Percentiles rank a stretch among this genome's conserved stretches.
Conservation (phyloP, 176 grass and related monocot species). For the Cocos nucifera region DNA sequence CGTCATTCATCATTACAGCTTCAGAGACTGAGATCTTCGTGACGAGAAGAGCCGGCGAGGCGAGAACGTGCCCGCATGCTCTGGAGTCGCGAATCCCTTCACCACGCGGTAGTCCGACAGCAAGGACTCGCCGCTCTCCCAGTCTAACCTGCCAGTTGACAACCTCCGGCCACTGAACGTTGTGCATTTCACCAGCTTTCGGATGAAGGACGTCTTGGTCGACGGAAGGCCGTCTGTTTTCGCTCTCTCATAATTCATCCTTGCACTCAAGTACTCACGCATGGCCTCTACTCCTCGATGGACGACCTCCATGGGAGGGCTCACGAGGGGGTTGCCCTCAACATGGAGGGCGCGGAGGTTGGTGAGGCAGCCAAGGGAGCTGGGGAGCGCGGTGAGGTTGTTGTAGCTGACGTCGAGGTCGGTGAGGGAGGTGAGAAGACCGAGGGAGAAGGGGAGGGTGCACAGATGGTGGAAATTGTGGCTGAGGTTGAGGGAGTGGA, state of each 20-base stretch:
- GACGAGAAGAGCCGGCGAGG: slow-evolving; percentile 72
- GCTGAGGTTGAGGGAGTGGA: slow-evolving; percentile 18
- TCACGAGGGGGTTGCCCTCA: slow-evolving; percentile 24
- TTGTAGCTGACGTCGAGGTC: slow-evolving; percentile 32
- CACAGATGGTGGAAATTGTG: slow-evolving; percentile 19
- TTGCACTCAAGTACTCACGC: slow-evolving; percentile 11
- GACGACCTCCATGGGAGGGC: slow-evolving; percentile 13
- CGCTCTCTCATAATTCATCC: neutral
- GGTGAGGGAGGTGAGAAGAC: slow-evolving; percentile 13
- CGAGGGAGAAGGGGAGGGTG: slow-evolving; percentile 9
- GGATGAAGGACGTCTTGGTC: slow-evolving; percentile 5
- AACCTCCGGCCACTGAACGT: slow-evolving; percentile 23
- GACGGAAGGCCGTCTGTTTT: neutral
- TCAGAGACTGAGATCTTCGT: slow-evolving; percentile 22
- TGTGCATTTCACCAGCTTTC: slow-evolving; percentile 12
- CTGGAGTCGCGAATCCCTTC: slow-evolving; percentile 52
- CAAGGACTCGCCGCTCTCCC: slow-evolving; percentile 32
- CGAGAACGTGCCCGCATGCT: slow-evolving; percentile 62
- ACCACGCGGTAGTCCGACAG: slow-evolving; percentile 60
- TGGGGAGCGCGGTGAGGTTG: slow-evolving; percentile 14
- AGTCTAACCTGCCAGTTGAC: slow-evolving; percentile 16
- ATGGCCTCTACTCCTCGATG: slow-evolving; percentile 1
- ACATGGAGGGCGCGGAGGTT: slow-evolving; percentile 13
- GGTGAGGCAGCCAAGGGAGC: slow-evolving; percentile 19
- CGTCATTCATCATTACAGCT: too few relatives aligned